Evolutionary conservation across 306 rosid species (phyloP).

Genomic region (Urtica urens): DNA sequence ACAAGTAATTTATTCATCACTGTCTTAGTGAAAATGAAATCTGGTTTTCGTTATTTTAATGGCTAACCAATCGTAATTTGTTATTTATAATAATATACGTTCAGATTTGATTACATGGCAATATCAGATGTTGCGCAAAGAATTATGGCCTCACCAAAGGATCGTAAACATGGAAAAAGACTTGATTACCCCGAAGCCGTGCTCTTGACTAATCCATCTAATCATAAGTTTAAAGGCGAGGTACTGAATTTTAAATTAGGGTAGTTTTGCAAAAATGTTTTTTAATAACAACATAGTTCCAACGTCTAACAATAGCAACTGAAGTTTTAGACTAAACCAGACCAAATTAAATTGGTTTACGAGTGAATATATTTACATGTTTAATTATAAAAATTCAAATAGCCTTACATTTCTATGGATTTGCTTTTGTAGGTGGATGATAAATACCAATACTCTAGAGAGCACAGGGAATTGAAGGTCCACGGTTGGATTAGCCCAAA

Average conservation of each 20-base stretch:
- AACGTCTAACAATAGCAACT: too few species aligned
- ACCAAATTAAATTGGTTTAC: too few species aligned
- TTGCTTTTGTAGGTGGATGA: slow-evolving; percentile 65
- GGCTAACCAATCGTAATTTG: not conserved
- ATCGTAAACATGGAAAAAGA: slow-evolving; percentile 19
- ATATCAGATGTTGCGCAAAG: slow-evolving; percentile 48
- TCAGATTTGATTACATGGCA: slow-evolving; percentile 64
- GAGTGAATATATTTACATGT: not conserved
- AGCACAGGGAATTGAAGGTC: slow-evolving; percentile 34
- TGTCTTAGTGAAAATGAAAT: too few species aligned
- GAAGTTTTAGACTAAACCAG: too few species aligned
- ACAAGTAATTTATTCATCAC: slow-evolving; percentile 20
- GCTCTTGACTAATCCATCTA: slow-evolving; percentile 32
- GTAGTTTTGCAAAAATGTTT: slow-evolving; percentile 1
- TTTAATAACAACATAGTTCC: too few species aligned
- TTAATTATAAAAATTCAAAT: not conserved
- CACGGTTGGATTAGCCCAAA: slow-evolving; percentile 56
- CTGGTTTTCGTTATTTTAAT: not conserved
- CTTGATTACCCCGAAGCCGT: slow-evolving; percentile 49
- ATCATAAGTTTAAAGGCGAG: slow-evolving; percentile 42
- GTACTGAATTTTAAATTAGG: too few species aligned
- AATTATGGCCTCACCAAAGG: slow-evolving; percentile 38
- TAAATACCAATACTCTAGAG: slow-evolving; percentile 62
- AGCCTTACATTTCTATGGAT: not conserved
- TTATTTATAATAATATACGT: not conserved